These are phyloP conservation scores for Ogataea siamensis DNA, from an alignment of 805 yeast genomes.

Conservation along the genomic window DNA sequence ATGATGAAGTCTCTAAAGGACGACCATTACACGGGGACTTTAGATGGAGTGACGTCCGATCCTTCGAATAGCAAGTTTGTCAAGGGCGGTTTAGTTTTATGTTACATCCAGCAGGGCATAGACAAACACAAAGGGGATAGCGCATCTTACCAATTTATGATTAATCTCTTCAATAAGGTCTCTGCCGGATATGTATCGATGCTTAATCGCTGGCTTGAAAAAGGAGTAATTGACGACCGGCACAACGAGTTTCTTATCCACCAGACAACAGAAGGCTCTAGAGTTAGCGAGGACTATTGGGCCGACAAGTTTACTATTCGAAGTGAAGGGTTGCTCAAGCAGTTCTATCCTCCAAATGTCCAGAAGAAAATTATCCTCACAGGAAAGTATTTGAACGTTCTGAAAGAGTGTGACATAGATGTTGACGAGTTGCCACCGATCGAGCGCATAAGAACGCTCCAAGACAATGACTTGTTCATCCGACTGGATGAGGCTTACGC, in stretches of 20 bases:
- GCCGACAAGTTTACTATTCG: constrained; percentile 70
- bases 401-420: constrained; percentile 57
- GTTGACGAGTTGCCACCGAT: constrained; percentile 10
- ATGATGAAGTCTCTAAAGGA: constrained; percentile 38
- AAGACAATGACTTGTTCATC: constrained; percentile 42
- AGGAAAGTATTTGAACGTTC: constrained; percentile 80
- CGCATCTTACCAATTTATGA: constrained; percentile 50
- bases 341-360: constrained; percentile 50
- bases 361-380: constrained; percentile 71
- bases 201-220: constrained; percentile 75
- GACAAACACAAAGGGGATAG: constrained; percentile 65
- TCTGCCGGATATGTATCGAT: constrained; percentile 62
- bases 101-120: constrained; percentile 57
- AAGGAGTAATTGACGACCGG: constrained; percentile 75
- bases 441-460: constrained; percentile 22
- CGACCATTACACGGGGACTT: constrained; percentile 43
- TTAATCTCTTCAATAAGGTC: constrained; percentile 51
- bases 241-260: constrained; percentile 80
- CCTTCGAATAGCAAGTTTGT: constrained; percentile 50
- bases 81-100: constrained; percentile 76
- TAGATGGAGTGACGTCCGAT: constrained; percentile 53
- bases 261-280: constrained; percentile 23
- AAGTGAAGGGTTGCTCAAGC: constrained; percentile 70
- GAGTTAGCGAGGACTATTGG: constrained; percentile 60
- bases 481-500: constrained; percentile 60